Evolutionary conservation across 768 basidiomycete species (phyloP).

Genomic region (Leccinum subtestaceum): DNA sequence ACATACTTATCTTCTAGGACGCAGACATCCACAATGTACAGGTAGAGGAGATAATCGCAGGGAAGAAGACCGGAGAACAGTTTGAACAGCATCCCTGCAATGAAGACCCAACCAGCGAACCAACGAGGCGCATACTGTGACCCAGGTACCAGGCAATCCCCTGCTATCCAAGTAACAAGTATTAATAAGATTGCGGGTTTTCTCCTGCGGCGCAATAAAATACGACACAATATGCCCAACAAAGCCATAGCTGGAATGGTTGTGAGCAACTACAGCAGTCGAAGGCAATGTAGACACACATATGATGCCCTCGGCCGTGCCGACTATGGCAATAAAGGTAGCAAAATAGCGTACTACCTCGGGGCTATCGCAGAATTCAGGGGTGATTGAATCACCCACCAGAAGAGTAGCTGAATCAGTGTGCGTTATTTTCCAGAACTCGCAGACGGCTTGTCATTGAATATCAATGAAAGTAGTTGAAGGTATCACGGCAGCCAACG

Average conservation of each 20-base stretch:
- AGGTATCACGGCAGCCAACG: slow-evolving; percentile 20
- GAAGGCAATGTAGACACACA: slow-evolving; percentile 13
- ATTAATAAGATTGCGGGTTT: slow-evolving; percentile 19
- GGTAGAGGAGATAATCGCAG: slow-evolving; percentile 20
- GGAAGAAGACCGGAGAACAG: slow-evolving; percentile 12
- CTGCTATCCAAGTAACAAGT: slow-evolving; percentile 4
- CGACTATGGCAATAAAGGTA: slow-evolving; percentile 15
- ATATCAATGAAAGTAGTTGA: slow-evolving; percentile 27
- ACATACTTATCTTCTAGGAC: slow-evolving; percentile 23
- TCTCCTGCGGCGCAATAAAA: slow-evolving; percentile 29
- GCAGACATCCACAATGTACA: slow-evolving; percentile 32
- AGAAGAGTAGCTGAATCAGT: not conserved
- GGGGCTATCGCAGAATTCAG: slow-evolving; percentile 19
- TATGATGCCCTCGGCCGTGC: slow-evolving; percentile 15
- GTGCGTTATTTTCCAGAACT: slow-evolving; percentile 19
- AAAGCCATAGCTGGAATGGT: slow-evolving; percentile 18
- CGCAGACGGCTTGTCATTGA: slow-evolving; percentile 26
- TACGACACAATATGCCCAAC: slow-evolving; percentile 21
- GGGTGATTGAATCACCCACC: not conserved
- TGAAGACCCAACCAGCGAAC: slow-evolving; percentile 13
- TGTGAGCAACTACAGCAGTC: not conserved
- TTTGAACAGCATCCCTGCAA: slow-evolving; percentile 16
- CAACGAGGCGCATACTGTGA: slow-evolving; percentile 15
- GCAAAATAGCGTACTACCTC: slow-evolving; percentile 24
- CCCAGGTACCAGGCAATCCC: slow-evolving; percentile 13